A percentile compares a stretch with the other conserved stretches of the same genome.
Conservation (phyloP, 441 rosid genomes). For the Croton laevigatus region DNA sequence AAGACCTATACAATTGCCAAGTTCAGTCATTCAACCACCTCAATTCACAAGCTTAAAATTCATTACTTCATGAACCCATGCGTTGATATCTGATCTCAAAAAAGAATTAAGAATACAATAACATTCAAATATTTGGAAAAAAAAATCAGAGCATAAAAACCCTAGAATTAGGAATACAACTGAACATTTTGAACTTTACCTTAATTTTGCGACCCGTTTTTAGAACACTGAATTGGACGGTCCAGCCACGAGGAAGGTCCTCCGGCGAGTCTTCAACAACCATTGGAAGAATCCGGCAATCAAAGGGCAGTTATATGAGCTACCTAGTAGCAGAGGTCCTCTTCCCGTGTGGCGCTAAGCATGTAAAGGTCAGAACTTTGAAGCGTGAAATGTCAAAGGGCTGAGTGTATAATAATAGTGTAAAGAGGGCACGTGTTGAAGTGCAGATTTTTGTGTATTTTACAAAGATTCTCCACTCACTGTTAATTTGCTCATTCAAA, state of each 20-base stretch:
- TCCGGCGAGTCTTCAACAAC: constrained; percentile 33
- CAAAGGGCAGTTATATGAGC: neutral
- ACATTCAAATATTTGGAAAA: neutral
- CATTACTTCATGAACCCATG: neutral
- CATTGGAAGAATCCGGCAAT: constrained; percentile 15
- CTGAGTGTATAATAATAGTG: neutral
- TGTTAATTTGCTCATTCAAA: too few species aligned
- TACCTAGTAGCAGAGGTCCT: neutral
- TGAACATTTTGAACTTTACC: constrained; percentile 26
- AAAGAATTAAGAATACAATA: neutral
- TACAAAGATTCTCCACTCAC: neutral
- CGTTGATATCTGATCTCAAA: neutral
- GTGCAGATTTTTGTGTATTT: neutral
- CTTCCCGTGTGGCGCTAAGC: neutral
- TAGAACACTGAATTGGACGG: constrained; percentile 30
- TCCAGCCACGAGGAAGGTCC: constrained; percentile 60
- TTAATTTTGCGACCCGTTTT: constrained; percentile 50
- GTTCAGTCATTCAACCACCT: neutral
- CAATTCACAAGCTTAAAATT: neutral
- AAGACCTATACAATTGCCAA: neutral
- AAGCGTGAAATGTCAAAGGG: neutral
- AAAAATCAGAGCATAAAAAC: neutral
- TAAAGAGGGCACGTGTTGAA: neutral
- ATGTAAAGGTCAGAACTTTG: neutral
- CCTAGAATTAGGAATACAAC: constrained; percentile 4